phyloP scores from a whole-genome alignment of 208 protist genomes.

The Novymonas esmeraldas region DNA sequence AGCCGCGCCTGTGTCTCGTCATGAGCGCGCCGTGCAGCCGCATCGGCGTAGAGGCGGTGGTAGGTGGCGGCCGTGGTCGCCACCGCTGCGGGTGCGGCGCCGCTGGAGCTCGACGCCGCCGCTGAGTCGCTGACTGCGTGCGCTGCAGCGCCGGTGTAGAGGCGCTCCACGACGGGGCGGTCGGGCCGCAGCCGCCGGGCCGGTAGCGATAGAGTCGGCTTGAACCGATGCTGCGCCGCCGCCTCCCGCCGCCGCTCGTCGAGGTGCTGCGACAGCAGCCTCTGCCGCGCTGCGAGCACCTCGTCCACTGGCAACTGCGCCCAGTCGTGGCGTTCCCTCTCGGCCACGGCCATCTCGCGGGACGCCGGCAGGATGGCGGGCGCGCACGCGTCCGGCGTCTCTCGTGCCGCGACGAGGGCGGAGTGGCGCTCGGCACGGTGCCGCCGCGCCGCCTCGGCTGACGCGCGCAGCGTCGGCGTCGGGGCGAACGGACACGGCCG shows the following conservation, averaged over 20 bases:
- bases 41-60: conserved; percentile 30
- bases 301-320: conserved; percentile 17
- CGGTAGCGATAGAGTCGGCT: conserved; percentile 30
- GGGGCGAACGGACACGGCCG: conserved; percentile 7
- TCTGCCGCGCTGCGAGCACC: conserved; percentile 22
- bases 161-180: conserved; percentile 34
- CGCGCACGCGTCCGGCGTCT: background rate
- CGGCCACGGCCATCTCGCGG: conserved; percentile 25
- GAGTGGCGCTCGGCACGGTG: conserved; percentile 14
- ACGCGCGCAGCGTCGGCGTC: conserved; percentile 23
- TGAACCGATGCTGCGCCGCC: conserved; percentile 33
- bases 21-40: conserved; percentile 11
- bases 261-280: conserved; percentile 11
- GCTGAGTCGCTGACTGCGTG: conserved; percentile 4
- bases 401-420: conserved; percentile 1
- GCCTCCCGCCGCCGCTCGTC: conserved; percentile 15
- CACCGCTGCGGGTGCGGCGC: background rate
- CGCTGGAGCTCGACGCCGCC: background rate
- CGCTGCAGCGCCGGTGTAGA: conserved; percentile 36
- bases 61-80: conserved; percentile 5
- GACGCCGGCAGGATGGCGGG: conserved; percentile 28
- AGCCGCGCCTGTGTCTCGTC: conserved; percentile 8
- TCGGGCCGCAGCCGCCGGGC: conserved; percentile 2
- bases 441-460: conserved; percentile 18
- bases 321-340: conserved; percentile 17